Evolutionary conservation across 2,329 filamentous ascomycete genomes (phyloP), one percentile per base, ranked within the genome.

Genomic region (Colletotrichum sp.): DNA sequence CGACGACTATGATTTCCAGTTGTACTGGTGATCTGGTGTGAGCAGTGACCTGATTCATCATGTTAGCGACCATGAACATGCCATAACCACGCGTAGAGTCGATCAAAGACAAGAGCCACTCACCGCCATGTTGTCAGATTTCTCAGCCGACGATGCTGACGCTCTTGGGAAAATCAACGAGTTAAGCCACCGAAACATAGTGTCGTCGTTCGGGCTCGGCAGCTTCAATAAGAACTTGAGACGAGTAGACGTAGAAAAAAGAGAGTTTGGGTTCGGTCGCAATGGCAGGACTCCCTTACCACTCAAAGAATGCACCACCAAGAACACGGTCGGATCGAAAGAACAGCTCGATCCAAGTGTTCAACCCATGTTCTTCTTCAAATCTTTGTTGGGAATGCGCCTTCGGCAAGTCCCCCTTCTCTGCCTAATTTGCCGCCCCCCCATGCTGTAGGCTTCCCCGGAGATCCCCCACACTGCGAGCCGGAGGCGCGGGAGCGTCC

Each of bases 1-100:
- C 86, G 43, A 87, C 80, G 16, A 88, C 77, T n/a, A 87, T 81
- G 6, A 87, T 78, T 30, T 87, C 78, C 16, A 86, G 78, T 24
- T 71, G 70, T 12, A 66, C 43, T 10, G 73, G 16, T 6, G 73
- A 71, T 67, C 34, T 67, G 15, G n/a, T 28, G 21, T 75, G 73
- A 28, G 58, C 55, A 10, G 73, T 73, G 13, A 34, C 43, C 67
- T 66, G 21, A 2, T 15, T 28, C 21, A 8, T 24, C 15, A 2
- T 28, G 8, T 64, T 64, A 64, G 61, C 10, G 2, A 26, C 55
- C 13, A 26, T 36, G 60, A 43, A 43, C 26, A 32, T 5, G 30
- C 58, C 10, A 24, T 32, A 34, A 15, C 26, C 32, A 13, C 30
- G 28, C 18, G 30, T 32, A 6, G 28, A 15, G 3, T 21, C 61